A percentile compares a stretch with the other conserved stretches of the same genome.
These are phyloP conservation scores for Penicillium flavigenum DNA, from an alignment of 495 filamentous ascomycete genomes.

Conservation along the genomic window DNA sequence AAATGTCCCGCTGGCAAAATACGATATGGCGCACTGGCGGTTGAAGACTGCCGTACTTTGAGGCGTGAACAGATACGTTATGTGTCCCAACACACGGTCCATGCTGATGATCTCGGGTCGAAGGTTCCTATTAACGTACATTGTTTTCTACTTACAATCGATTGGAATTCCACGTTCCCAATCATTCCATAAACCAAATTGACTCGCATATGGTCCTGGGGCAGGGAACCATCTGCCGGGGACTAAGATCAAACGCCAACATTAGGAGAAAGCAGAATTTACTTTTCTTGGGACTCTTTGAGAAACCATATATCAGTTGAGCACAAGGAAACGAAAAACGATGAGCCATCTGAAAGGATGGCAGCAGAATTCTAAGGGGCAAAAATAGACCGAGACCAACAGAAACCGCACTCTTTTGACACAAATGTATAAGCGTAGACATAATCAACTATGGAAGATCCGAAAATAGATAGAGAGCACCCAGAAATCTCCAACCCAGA, in stretches of 20 bases:
- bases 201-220: background rate
- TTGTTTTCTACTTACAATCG: background rate
- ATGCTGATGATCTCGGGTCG: no score
- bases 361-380: constrained; percentile 5
- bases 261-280: background rate
- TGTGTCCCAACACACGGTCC: background rate
- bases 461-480: constrained; percentile 18
- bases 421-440: constrained; percentile 15
- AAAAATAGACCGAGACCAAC: constrained; percentile 1
- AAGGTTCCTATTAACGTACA: no score
- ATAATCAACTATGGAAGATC: constrained; percentile 27
- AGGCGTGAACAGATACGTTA: background rate
- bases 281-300: constrained; percentile 1
- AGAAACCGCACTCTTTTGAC: constrained; percentile 16
- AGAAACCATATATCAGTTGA: background rate
- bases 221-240: background rate
- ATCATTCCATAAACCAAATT: background rate
- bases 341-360: background rate
- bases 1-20: no score
- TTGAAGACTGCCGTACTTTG: background rate
- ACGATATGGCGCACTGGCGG: no score
- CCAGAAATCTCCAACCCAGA: constrained; percentile 32
- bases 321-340: background rate
- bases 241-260: background rate
- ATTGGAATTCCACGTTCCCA: background rate